phyloP scores from a whole-genome alignment of 2,329 filamentous ascomycete species.

The Fusarium graminum region DNA sequence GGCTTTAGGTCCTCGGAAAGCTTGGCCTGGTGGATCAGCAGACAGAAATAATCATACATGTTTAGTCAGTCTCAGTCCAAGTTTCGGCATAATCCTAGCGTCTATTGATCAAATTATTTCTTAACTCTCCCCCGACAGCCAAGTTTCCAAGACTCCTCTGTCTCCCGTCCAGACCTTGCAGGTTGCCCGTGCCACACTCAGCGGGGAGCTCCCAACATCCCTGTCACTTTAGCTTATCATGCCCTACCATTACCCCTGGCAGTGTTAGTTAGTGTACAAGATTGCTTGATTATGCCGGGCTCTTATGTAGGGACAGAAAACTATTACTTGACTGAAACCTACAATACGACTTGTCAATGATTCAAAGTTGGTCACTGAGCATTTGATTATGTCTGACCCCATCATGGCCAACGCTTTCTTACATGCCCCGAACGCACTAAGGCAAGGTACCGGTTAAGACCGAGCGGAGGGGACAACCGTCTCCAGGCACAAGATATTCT shows the following conservation, averaged over 20 bases:
- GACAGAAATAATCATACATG: too few relatives aligned
- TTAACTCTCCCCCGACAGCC: too few relatives aligned
- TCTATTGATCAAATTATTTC: too few relatives aligned
- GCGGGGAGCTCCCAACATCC: constrained; percentile 22
- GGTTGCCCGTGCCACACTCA: constrained; percentile 15
- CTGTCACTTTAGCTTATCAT: constrained; percentile 15
- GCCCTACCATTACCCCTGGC: constrained; percentile 8
- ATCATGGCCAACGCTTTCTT: constrained; percentile 17
- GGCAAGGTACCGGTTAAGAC: constrained; percentile 25
- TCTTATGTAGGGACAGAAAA: constrained; percentile 21
- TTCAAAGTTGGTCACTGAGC: accelerated
- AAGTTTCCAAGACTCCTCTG: too few relatives aligned
- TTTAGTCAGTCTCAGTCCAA: too few relatives aligned
- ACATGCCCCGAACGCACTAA: constrained; percentile 15
- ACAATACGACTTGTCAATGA: accelerated
- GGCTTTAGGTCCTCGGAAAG: background rate
- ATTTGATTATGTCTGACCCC: constrained; percentile 8
- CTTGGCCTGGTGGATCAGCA: too few relatives aligned
- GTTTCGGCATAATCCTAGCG: too few relatives aligned
- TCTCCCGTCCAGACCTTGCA: constrained; percentile 12
- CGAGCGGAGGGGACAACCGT: constrained; percentile 22
- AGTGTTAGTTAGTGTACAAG: constrained; percentile 10
- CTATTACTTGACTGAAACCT: background rate
- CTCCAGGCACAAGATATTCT: constrained; percentile 15
- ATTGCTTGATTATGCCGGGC: constrained; percentile 16